Evolutionary conservation across 345 rosid species (phyloP).

Genomic region (Erysimum cheiranthoides): DNA sequence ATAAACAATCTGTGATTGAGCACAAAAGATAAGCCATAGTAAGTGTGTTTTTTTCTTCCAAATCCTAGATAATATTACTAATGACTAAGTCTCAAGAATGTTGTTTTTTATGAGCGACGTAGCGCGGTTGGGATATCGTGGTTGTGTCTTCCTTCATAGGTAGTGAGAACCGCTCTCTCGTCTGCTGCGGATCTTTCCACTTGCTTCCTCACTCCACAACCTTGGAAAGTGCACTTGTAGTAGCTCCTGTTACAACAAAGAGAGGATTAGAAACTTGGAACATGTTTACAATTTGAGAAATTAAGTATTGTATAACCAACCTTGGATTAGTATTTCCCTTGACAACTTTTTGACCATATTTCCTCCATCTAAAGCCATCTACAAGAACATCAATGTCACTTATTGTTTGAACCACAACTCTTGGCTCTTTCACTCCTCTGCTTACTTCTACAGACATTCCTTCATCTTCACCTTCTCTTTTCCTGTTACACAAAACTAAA

Average conservation of each 20-base stretch:
- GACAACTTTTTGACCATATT: constrained; percentile 97
- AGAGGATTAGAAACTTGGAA: constrained; percentile 2
- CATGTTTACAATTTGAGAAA: constrained; percentile 12
- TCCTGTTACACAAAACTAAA: constrained; percentile 54
- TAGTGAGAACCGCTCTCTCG: constrained; percentile 89
- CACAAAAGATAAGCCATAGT: constrained; percentile 34
- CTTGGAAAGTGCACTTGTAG: constrained; percentile 86
- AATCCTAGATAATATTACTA: constrained; percentile 45
- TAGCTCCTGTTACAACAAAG: constrained; percentile 68
- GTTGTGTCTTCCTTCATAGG: constrained; percentile 99
- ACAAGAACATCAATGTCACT: constrained; percentile 94
- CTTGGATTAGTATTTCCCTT: constrained; percentile 99
- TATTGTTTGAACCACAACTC: constrained; percentile 95
- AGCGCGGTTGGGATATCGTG: constrained; percentile 70
- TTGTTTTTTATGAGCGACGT: constrained; percentile 63
- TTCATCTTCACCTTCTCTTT: constrained; percentile 74
- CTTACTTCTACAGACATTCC: constrained; percentile 78
- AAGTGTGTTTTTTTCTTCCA: constrained; percentile 21
- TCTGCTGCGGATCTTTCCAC: constrained; percentile 95
- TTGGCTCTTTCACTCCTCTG: constrained; percentile 92
- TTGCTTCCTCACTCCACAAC: constrained; percentile 92
- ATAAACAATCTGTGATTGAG: constrained; percentile 41
- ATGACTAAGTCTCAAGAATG: constrained; percentile 52
- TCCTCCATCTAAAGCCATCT: constrained; percentile 99
- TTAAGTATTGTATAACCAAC: constrained; percentile 42